A percentile compares a stretch with the other conserved stretches of the same genome.
These are phyloP conservation scores for Neopestalotiopsis sp. DNA, from an alignment of 2,329 filamentous ascomycete species.

Conservation along the genomic window DNA sequence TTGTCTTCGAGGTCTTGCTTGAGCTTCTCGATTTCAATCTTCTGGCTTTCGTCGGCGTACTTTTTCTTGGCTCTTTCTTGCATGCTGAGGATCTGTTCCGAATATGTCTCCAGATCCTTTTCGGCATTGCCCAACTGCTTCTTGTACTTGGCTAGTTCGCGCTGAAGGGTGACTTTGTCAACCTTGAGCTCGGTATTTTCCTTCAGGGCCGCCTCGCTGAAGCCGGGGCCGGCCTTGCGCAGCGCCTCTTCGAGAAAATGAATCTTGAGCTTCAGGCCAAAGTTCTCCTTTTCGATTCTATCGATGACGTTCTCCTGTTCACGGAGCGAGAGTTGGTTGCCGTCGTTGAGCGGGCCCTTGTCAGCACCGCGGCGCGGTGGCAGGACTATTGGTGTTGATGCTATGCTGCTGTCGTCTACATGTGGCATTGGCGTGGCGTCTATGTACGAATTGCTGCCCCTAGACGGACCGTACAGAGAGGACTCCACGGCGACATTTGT, in stretches of 20 bases:
- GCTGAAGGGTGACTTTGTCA: slow-evolving; percentile 84
- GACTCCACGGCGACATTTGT: slow-evolving; percentile 75
- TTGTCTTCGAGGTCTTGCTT: slow-evolving; percentile 61
- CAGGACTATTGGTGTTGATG: slow-evolving; percentile 80
- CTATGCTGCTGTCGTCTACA: slow-evolving; percentile 77
- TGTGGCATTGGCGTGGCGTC: slow-evolving; percentile 78
- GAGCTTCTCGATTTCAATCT: slow-evolving; percentile 63
- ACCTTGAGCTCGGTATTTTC: slow-evolving; percentile 98
- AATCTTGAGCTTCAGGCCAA: slow-evolving; percentile 94
- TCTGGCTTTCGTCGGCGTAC: slow-evolving; percentile 73
- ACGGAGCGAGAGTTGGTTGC: slow-evolving; percentile 87
- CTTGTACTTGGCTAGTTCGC: slow-evolving; percentile 83
- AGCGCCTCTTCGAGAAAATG: slow-evolving; percentile 94
- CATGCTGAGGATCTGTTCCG: slow-evolving; percentile 80
- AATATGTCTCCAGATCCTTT: slow-evolving; percentile 83
- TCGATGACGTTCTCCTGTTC: slow-evolving; percentile 97
- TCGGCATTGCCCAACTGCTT: slow-evolving; percentile 85
- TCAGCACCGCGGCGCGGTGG: slow-evolving; percentile 66
- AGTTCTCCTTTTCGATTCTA: slow-evolving; percentile 98
- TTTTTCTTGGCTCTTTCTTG: slow-evolving; percentile 81
- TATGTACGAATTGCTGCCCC: slow-evolving; percentile 59
- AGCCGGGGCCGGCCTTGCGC: slow-evolving; percentile 84
- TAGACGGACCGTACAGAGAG: slow-evolving; percentile 70
- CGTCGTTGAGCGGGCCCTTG: slow-evolving; percentile 77
- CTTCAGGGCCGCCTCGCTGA: slow-evolving; percentile 85